Evolutionary conservation across 2,329 filamentous ascomycete genomes (phyloP), one percentile per base, ranked within the genome.

Genomic region (Aspergillus tamarii): DNA sequence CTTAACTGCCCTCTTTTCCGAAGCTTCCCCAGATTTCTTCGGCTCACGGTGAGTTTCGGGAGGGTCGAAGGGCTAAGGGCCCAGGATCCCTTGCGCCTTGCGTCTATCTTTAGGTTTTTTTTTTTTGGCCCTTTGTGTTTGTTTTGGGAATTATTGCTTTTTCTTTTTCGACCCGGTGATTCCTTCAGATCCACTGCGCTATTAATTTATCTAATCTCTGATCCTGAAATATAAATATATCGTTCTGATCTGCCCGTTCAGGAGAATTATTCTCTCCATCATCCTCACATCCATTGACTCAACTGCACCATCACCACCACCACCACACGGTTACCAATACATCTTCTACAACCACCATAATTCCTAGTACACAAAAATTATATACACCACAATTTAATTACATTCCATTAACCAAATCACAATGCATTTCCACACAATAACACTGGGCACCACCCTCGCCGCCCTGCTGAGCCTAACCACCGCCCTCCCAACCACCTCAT

Each of bases 401-500:
- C 30, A 53, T 21, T 53, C 45, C 3, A 23, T 26, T 16, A 3
- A 9, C 23, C 52, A 55, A 1, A 9, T 36, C 52, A 55, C 1
- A 16, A 55, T 55, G 52, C 21, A 36, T 10, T 55, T 55, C 52
- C 52, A 36, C 6, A 32, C 8, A 11, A 32, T 26, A n/a, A 53
- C 52, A 8, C 1, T 34, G 23, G 28, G 32, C 34, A 5, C 52
- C 16, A 9, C 32, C 11, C n/a, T 39, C 4, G 16, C 52, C 11
- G 5, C 52, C n/a, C n/a, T 55, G 12, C 21, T 60, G n/a, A 28
- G 34, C 50, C 58, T 60, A 16, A 39, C 58, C 23, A 41, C 48
- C n/a, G 58, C 58, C 14, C 48, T 60, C 34, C 58, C 58, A 19
- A 54, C 58, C 43, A 60, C 46, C 30, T n/a, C 26, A 53, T 48